These are phyloP conservation scores for Apostasia ramifera DNA, from an alignment of 106 monocot species.

Conservation along the genomic window DNA sequence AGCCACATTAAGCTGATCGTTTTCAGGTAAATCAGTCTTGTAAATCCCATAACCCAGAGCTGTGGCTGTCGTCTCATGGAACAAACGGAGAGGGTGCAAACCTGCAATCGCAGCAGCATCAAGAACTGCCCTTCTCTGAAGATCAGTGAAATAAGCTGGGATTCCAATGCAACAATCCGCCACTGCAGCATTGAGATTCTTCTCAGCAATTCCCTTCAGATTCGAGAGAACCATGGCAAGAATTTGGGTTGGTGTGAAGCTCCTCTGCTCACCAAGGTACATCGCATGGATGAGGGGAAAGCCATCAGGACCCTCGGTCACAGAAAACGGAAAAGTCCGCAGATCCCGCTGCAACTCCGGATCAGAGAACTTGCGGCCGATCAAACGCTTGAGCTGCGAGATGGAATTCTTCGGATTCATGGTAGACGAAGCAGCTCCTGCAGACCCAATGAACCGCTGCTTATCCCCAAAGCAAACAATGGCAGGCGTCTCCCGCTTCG, in stretches of 20 bases:
- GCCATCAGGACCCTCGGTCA: conserved; percentile 69
- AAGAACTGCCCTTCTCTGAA: conserved; percentile 65
- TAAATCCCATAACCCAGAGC: conserved; percentile 79
- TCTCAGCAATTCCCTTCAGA: conserved; percentile 73
- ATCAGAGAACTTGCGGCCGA: conserved; percentile 67
- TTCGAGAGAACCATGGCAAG: conserved; percentile 74
- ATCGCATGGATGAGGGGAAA: conserved; percentile 56
- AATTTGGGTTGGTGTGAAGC: conserved; percentile 71
- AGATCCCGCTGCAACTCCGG: conserved; percentile 60
- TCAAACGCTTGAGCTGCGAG: conserved; percentile 76
- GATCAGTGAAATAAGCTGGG: conserved; percentile 78
- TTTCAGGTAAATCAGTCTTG: conserved; percentile 62
- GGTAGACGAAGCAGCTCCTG: conserved; percentile 57
- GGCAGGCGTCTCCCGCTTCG: conserved; percentile 89
- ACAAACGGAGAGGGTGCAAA: conserved; percentile 58
- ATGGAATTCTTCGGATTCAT: conserved; percentile 82
- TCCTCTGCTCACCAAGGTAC: conserved; percentile 62
- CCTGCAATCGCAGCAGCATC: conserved; percentile 83
- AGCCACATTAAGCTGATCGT: conserved; percentile 51
- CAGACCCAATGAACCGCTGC: conserved; percentile 77
- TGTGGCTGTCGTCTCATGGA: conserved; percentile 79
- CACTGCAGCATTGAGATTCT: conserved; percentile 54
- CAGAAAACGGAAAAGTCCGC: conserved; percentile 39
- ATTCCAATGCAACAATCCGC: conserved; percentile 87
- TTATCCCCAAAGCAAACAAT: conserved; percentile 77